Evolutionary conservation across 345 rosid genomes (phyloP), one percentile per base, ranked within the genome.

Genomic region (Acer yangbiense): DNA sequence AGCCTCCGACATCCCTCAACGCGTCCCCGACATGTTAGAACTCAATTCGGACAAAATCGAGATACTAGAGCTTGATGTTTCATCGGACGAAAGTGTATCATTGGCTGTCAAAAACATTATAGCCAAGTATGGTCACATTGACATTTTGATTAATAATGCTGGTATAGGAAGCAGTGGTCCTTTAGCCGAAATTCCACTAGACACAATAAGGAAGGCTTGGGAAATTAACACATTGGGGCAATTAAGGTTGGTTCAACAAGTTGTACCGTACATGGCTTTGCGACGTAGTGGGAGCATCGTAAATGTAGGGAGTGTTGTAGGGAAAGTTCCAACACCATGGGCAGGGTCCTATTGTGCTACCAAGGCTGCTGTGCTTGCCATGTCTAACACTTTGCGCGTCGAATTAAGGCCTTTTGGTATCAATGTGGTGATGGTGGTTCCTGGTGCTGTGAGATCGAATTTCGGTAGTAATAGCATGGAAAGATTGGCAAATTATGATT

Each of bases 191-290:
- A 84, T 91, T 20, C 78, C 89, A 0, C 73, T 88, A 1, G 90
- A 89, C 25, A 48, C 48, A 21, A 67, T 88, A 17, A 79, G 84
- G 13, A 88, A 82, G 69, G 87, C 92, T 65, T 91, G 84, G 86
- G 93, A 89, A 77, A 87, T 89, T 69, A 91, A 91, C 84, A 76
- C 90, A 6, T 7, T 89, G 48, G 95, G 93, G 71, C 92, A 87
- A 72, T 76, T 91, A 14, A 83, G 93, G 39, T 62, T 91, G 88
- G 86, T 89, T 55, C 95, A 91, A 76, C 84, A 86, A 23, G 88
- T 89, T 16, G 93, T 89, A n/a, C 95, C 95, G 18, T 60, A 86
- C 81, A 91, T 89, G 95, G 93, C 86, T 0, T 74, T 80, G 10
- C 74, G 82, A 50, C 72, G 88, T 1, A 75, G 77, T 9, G 95